Conservation (phyloP, 768 basidiomycete genomes). For the Boletus subparvulus region DNA sequence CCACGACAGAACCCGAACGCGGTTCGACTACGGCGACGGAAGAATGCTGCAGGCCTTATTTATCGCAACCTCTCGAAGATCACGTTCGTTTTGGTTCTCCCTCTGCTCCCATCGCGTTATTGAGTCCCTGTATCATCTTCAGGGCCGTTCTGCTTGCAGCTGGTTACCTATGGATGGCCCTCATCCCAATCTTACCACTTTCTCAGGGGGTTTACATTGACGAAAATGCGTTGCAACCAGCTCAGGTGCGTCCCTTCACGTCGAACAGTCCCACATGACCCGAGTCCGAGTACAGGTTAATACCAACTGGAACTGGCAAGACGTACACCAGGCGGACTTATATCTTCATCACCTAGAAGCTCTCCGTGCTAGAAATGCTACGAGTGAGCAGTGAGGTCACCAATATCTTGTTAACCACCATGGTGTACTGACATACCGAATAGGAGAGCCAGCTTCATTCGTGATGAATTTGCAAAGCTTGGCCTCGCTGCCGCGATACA, state of each 20-base stretch:
- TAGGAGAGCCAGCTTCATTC: constrained; percentile 67
- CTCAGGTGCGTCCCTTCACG: constrained; percentile 55
- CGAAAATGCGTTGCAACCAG: constrained; percentile 94
- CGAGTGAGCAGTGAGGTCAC: constrained; percentile 65
- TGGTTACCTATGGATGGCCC: constrained; percentile 84
- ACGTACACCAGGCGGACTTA: constrained; percentile 84
- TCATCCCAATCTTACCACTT: constrained; percentile 65
- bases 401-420: background rate
- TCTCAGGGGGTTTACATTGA: constrained; percentile 79
- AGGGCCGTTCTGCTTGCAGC: constrained; percentile 58
- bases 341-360: constrained; percentile 70
- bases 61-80: constrained; percentile 33
- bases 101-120: background rate
- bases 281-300: constrained; percentile 61
- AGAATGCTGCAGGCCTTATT: constrained; percentile 35
- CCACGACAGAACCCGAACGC: constrained; percentile 33
- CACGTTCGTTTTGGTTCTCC: constrained; percentile 22
- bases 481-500: constrained; percentile 75
- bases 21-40: constrained; percentile 48
- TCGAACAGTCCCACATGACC: background rate
- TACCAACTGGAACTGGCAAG: constrained; percentile 88
- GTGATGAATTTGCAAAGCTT: constrained; percentile 65
- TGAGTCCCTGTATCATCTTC: background rate
- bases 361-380: constrained; percentile 60
- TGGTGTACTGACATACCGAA: background rate